These are phyloP conservation scores for Lyophyllum decastes DNA, from an alignment of 768 basidiomycete genomes.

Conservation along the genomic window DNA sequence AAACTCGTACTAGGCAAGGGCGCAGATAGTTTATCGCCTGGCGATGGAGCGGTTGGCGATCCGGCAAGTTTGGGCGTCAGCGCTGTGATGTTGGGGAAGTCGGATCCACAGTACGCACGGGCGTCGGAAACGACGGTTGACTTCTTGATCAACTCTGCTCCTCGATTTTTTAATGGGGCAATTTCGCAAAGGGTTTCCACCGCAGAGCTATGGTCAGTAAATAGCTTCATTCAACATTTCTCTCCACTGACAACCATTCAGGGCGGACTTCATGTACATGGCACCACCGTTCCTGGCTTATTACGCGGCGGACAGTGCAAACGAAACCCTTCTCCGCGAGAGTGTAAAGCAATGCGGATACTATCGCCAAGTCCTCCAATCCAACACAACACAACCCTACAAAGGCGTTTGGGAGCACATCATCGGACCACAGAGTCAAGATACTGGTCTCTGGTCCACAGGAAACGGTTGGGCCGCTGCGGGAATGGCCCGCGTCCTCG, in stretches of 20 bases:
- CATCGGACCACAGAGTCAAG: slow-evolving; percentile 38
- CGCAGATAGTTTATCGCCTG: slow-evolving; percentile 33
- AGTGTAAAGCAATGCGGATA: slow-evolving; percentile 38
- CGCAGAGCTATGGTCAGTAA: slow-evolving; percentile 43
- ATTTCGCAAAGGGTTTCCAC: slow-evolving; percentile 43
- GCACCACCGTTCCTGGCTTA: slow-evolving; percentile 53
- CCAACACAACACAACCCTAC: slow-evolving; percentile 24
- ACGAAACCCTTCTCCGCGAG: slow-evolving; percentile 35
- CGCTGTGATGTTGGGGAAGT: slow-evolving; percentile 43
- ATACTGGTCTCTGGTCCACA: slow-evolving; percentile 46
- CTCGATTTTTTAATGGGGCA: slow-evolving; percentile 43
- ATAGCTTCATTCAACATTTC: neutral
- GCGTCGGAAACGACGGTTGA: slow-evolving; percentile 34
- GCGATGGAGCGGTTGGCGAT: slow-evolving; percentile 45
- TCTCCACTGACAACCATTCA: slow-evolving; percentile 9
- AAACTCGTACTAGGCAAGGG: slow-evolving; percentile 38
- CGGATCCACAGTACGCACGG: slow-evolving; percentile 27
- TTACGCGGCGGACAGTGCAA: slow-evolving; percentile 38
- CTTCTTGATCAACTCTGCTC: slow-evolving; percentile 35
- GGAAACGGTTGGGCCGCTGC: slow-evolving; percentile 76
- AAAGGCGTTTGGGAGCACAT: slow-evolving; percentile 45
- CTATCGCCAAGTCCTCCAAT: slow-evolving; percentile 37
- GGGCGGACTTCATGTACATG: slow-evolving; percentile 56
- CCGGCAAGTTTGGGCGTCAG: slow-evolving; percentile 51
- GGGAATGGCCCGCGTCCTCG: slow-evolving; percentile 63